Conservation (phyloP, 257 asterid species). For the Prunella vulgaris region DNA sequence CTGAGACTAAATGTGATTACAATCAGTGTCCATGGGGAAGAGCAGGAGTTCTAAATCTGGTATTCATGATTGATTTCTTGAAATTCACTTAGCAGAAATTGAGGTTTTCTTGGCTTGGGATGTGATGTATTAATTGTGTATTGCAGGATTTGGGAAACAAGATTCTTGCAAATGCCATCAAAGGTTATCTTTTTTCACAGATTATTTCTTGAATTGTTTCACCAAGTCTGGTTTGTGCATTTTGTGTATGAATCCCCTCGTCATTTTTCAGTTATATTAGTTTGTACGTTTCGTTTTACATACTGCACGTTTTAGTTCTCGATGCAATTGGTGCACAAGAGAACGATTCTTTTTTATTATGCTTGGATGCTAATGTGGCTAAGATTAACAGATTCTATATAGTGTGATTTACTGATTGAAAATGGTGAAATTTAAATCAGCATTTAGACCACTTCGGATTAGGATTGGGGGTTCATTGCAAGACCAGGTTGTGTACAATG, state of each 20-base stretch:
- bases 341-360: no score
- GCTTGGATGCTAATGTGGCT: no score
- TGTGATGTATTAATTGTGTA: no score
- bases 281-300: no score
- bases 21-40: conserved; percentile 72
- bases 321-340: no score
- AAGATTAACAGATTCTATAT: no score
- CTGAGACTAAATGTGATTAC: conserved; percentile 58
- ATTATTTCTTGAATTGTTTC: no score
- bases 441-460: conserved; percentile 53
- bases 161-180: conserved; percentile 63
- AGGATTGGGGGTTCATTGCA: conserved; percentile 72
- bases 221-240: no score
- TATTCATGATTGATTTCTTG: conserved; percentile 8
- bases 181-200: conserved; percentile 42
- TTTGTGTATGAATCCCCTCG: no score
- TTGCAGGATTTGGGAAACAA: conserved; percentile 59
- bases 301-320: no score
- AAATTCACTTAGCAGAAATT: conserved; percentile 2
- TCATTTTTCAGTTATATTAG: no score
- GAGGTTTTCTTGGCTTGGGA: not conserved
- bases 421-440: conserved; percentile 26
- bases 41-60: conserved; percentile 60
- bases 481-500: conserved; percentile 58
- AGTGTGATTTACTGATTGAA: not conserved